A percentile compares a stretch with the other conserved stretches of the same genome.
These are phyloP conservation scores for Zea luxurians DNA, from an alignment of 176 grass and related monocot species.

Conservation along the genomic window DNA sequence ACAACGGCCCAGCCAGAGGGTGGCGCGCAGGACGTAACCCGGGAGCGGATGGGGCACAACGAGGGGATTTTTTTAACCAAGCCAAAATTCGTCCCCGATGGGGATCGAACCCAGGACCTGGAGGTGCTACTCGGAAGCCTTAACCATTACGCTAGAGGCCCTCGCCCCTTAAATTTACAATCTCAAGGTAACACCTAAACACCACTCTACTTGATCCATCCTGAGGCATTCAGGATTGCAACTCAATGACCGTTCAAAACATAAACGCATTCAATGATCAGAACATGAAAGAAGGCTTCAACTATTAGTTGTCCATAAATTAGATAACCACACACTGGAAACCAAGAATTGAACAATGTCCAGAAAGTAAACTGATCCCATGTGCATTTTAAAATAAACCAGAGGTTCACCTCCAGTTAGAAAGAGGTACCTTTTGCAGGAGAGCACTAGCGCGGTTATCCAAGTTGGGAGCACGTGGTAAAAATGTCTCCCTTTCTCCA, in stretches of 20 bases:
- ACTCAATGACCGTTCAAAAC: not conserved
- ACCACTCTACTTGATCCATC: not conserved
- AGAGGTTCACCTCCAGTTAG: not conserved
- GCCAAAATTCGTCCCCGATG: no score
- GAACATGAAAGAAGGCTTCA: conserved; percentile 4
- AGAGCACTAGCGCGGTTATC: conserved; percentile 98
- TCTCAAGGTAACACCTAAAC: not conserved
- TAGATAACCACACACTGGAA: not conserved
- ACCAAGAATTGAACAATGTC: not conserved
- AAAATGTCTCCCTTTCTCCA: conserved; percentile 90
- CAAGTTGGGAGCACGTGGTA: conserved; percentile 96
- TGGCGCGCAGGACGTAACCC: no score
- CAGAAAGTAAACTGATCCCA: not conserved
- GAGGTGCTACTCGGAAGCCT: no score
- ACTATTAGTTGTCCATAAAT: conserved; percentile 10
- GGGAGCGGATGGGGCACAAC: no score
- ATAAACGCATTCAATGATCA: not conserved
- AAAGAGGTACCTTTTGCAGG: conserved; percentile 63
- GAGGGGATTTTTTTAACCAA: no score
- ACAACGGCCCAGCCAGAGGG: no score
- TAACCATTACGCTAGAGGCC: no score
- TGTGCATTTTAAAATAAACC: conserved; percentile 11
- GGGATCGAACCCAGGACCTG: no score
- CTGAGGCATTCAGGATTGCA: not conserved
- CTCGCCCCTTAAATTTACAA: not conserved